Base-by-base conservation (phyloP, 2,329 filamentous ascomycete species). In the Aspergillus bombycis region DNA sequence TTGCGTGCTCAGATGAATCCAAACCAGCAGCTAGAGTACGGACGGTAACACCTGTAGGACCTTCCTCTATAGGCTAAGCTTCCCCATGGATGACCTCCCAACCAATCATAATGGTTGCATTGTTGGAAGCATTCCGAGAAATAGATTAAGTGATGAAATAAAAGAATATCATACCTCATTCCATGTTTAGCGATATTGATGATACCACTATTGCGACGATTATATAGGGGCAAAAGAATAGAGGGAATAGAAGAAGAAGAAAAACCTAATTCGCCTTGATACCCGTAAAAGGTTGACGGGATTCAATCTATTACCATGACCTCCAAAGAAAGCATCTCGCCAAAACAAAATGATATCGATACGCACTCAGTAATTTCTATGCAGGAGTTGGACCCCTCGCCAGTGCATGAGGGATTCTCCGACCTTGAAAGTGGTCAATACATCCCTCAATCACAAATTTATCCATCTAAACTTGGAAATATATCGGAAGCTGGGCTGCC, bases 341-440 rank as follows among this genome's bases (percentile, higher is more conserved):
- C 62, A 63, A 73, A 68, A 14, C 66, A 66, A 41, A 70, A 74
- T 38, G 72, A 75, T 21, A 68, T 71, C 52, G 75, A 78, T 46
- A 72, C 75, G 41, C 76, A 69, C 71, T 88, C 88, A 43, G 78
- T 89, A 59, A 80, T 88, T 62, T 90, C 90, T 48, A 85, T 97
- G 62, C 85, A 90, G 58, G 88, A 94, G 74, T 83, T 97, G 65
- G 93, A 96, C 59, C 94, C 94, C 4, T 88, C 89, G 26, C 94
- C 93, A 0, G 92, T 96, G 50, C 90, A 89, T 60, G 84, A 88
- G 62, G 77, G 75, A 46, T 71, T 70, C 19, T 71, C 72, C 54
- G 78, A 84, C 60, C 70, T 78, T 34, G 84, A 88, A 63, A 82
- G 84, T 61, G 85, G 81, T 65, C 77, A 78, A 55, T 85, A 85